Evolutionary conservation across 192 early-diverging fungal species (phyloP).

Genomic region (Kickxella alabastrina): DNA sequence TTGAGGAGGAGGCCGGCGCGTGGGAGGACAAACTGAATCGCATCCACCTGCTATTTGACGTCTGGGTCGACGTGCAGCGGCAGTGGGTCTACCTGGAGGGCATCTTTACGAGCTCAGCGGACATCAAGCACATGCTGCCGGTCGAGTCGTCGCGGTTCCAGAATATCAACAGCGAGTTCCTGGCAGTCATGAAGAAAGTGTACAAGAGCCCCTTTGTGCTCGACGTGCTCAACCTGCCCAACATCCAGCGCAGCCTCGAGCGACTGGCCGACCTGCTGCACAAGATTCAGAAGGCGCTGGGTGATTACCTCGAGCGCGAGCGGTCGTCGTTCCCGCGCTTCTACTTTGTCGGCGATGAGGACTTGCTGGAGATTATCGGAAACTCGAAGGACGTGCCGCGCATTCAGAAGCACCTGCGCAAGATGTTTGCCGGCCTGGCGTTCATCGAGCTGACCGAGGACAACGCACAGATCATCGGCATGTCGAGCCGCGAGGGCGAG

Average conservation of each 20-base stretch:
- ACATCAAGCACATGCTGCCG: conserved; percentile 96
- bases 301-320: conserved; percentile 97
- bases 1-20: conserved; percentile 90
- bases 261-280: conserved; percentile 85
- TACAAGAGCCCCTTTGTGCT: conserved; percentile 97
- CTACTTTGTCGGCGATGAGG: conserved; percentile 99
- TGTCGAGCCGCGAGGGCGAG: conserved; percentile 94
- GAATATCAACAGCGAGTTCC: conserved; percentile 97
- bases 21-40: conserved; percentile 99
- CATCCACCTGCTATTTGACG: conserved; percentile 93
- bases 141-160: conserved; percentile 94
- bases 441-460: conserved; percentile 84
- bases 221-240: conserved; percentile 88
- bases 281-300: conserved; percentile 98
- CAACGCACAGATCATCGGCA: conserved; percentile 64
- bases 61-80: conserved; percentile 99
- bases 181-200: conserved; percentile 98
- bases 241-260: conserved; percentile 94
- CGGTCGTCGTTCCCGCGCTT: conserved; percentile 96
- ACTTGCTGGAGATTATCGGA: conserved; percentile 99
- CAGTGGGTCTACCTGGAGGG: conserved; percentile 99
- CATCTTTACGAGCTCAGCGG: conserved; percentile 92
- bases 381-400: conserved; percentile 93
- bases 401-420: conserved; percentile 98
- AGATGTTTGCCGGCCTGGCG: conserved; percentile 98